Percentiles rank a stretch among this genome's conserved stretches.
Conservation (phyloP, 192 early-diverging fungal genomes). For the Neocallimastix lanati region DNA sequence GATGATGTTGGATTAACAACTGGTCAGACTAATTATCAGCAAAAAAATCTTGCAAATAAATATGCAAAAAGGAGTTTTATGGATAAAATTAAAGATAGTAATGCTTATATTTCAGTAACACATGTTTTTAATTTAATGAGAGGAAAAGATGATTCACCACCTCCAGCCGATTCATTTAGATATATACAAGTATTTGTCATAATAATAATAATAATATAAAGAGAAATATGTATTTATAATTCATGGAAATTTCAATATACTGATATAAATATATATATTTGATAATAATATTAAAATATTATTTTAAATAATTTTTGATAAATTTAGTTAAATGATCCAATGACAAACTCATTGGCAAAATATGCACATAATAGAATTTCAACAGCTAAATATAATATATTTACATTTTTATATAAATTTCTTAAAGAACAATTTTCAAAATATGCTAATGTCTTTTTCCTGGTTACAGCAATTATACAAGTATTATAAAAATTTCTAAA, state of each 20-base stretch:
- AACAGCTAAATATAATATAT: conserved; percentile 85
- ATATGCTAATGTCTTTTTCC: conserved; percentile 97
- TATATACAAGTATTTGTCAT: background rate
- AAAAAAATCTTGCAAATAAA: background rate
- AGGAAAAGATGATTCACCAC: background rate
- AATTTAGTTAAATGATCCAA: background rate
- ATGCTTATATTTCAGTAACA: background rate
- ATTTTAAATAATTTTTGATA: too few species aligned
- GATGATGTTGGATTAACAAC: background rate
- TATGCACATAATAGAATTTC: conserved; percentile 65
- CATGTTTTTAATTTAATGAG: background rate
- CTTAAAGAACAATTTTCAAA: conserved; percentile 94
- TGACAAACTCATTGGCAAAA: background rate
- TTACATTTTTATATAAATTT: conserved; percentile 91
- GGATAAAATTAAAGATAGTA: background rate
- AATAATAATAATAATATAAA: too few species aligned
- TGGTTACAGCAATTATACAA: conserved; percentile 91
- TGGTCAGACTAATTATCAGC: background rate
- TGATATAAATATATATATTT: too few species aligned
- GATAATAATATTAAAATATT: too few species aligned
- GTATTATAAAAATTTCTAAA: conserved; percentile 16
- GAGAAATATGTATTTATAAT: too few species aligned
- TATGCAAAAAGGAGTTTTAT: background rate
- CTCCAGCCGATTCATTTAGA: background rate
- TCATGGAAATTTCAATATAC: too few species aligned